A percentile compares a stretch with the other conserved stretches of the same genome.
Evolutionary conservation across 129 eudicot genomes (phyloP).

Genomic region (Centaurea solstitialis): DNA sequence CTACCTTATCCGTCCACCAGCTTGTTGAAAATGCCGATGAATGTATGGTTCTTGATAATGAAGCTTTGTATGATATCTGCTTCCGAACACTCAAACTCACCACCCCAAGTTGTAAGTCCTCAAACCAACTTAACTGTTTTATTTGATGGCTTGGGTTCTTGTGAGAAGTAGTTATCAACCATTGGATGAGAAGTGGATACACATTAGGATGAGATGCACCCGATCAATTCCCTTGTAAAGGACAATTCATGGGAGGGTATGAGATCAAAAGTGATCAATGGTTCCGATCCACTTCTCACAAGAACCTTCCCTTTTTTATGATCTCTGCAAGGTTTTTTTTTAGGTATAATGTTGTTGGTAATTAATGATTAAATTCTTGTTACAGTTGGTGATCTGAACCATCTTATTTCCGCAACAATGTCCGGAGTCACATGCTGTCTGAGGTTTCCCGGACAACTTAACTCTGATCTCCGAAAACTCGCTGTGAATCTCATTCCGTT

Average conservation of each 20-base stretch:
- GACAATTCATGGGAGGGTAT: no score
- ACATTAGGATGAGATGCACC: no score
- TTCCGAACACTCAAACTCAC: conserved; percentile 49
- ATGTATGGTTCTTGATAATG: conserved; percentile 51
- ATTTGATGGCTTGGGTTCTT: not conserved
- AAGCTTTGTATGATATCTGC: conserved; percentile 45
- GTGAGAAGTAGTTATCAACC: no score
- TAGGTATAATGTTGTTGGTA: no score
- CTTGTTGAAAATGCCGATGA: conserved; percentile 49
- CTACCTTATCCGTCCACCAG: conserved; percentile 45
- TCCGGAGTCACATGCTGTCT: conserved; percentile 70
- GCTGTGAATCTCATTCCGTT: conserved; percentile 71
- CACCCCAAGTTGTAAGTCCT: conserved; percentile 43
- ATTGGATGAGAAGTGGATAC: no score
- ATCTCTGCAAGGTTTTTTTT: no score
- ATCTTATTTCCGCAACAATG: conserved; percentile 70
- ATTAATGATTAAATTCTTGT: not conserved
- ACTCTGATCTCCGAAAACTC: conserved; percentile 58
- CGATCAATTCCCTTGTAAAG: no score
- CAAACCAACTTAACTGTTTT: not conserved
- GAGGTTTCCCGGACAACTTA: conserved; percentile 66
- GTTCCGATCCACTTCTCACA: no score
- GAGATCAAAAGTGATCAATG: no score
- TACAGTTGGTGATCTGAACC: conserved; percentile 73
- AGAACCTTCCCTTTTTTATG: no score